These are phyloP conservation scores for Kalmanozyma brasiliensis DNA, from an alignment of 1,284 basidiomycete genomes.

Conservation along the genomic window DNA sequence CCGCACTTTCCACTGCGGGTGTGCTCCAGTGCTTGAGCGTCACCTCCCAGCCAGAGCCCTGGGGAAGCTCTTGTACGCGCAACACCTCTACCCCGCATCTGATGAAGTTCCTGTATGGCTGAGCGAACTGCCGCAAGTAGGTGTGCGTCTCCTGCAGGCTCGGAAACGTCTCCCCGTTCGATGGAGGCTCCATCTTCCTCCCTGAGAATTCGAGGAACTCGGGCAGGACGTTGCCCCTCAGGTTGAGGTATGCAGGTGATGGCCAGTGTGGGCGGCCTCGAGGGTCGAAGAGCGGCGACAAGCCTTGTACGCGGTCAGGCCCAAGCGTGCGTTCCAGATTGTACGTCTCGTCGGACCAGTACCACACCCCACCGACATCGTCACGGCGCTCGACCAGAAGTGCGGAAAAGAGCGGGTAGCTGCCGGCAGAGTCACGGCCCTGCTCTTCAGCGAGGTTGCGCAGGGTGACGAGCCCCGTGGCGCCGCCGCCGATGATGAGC, in stretches of 20 bases:
- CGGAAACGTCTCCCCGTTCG: conserved; percentile 52
- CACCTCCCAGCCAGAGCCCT: conserved; percentile 37
- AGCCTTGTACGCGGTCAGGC: conserved; percentile 21
- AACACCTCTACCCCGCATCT: conserved; percentile 47
- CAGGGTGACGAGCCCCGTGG: conserved; percentile 54
- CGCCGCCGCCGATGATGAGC: conserved; percentile 61
- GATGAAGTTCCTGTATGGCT: conserved; percentile 34
- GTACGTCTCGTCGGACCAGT: conserved; percentile 44
- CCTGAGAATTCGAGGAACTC: conserved; percentile 56
- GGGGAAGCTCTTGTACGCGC: conserved; percentile 44
- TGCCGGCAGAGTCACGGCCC: conserved; percentile 12
- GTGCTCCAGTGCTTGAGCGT: conserved; percentile 38
- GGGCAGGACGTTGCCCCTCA: conserved; percentile 60
- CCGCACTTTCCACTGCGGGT: not conserved
- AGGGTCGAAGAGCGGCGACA: conserved; percentile 31
- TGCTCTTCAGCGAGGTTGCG: conserved; percentile 46
- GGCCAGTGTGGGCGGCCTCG: conserved; percentile 55
- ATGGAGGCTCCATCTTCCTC: conserved; percentile 37
- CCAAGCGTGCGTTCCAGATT: conserved; percentile 30
- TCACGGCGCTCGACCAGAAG: conserved; percentile 52
- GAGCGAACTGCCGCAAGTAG: conserved; percentile 44
- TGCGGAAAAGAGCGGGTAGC: conserved; percentile 33
- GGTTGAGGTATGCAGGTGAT: conserved; percentile 53
- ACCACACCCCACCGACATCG: conserved; percentile 62
- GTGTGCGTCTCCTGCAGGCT: conserved; percentile 51